Evolutionary conservation across 192 early-diverging fungal species (phyloP).

Genomic region (Borealophlyctis nickersoniae): DNA sequence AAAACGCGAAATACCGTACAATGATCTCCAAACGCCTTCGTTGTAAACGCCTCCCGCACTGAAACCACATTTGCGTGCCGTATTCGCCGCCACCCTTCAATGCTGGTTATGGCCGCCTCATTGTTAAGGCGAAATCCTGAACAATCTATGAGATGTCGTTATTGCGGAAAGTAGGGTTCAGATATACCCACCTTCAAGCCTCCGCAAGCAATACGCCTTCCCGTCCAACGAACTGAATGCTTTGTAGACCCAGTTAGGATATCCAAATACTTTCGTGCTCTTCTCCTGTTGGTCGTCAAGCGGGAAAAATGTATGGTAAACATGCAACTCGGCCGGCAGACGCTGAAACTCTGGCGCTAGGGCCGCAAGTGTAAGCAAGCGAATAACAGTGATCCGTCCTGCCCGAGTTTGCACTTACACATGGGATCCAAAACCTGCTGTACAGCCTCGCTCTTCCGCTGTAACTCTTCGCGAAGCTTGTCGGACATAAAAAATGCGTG

Average conservation of each 20-base stretch:
- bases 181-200: slow-evolving; percentile 64
- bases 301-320: slow-evolving; percentile 68
- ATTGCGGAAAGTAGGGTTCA: background rate
- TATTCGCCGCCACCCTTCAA: slow-evolving; percentile 84
- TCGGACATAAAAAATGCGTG: slow-evolving; percentile 86
- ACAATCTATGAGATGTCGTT: background rate
- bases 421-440: slow-evolving; percentile 39
- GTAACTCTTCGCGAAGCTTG: slow-evolving; percentile 74
- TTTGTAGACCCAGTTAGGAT: slow-evolving; percentile 78
- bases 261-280: slow-evolving; percentile 59
- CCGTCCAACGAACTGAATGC: slow-evolving; percentile 82
- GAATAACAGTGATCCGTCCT: too few relatives aligned
- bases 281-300: slow-evolving; percentile 46
- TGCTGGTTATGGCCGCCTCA: slow-evolving; percentile 73
- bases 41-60: slow-evolving; percentile 92
- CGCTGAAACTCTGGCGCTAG: slow-evolving; percentile 32
- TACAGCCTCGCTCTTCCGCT: slow-evolving; percentile 62
- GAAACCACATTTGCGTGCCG: slow-evolving; percentile 81
- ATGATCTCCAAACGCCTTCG: slow-evolving; percentile 90
- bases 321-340: slow-evolving; percentile 68
- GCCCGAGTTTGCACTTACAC: slow-evolving; percentile 36
- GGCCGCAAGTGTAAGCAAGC: too few relatives aligned
- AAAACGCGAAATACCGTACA: slow-evolving; percentile 53
- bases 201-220: slow-evolving; percentile 74
- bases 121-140: slow-evolving; percentile 68